Conservation (phyloP, 78 protist genomes). For the Protostelium mycophagum region DNA sequence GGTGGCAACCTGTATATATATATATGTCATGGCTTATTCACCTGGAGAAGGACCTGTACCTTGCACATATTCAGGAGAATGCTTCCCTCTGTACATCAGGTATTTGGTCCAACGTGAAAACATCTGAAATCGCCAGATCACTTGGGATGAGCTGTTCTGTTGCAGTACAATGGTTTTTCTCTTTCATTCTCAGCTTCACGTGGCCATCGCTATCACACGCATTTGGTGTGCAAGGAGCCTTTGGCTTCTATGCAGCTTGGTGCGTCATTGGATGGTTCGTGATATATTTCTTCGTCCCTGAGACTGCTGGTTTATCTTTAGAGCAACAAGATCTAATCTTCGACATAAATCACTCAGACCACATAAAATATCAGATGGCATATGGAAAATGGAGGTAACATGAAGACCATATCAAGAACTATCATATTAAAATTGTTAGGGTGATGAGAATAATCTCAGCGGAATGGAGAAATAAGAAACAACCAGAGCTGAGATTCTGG, state of each 20-base stretch:
- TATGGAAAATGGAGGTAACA: background rate
- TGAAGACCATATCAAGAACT: too few species aligned
- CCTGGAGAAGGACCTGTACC: background rate
- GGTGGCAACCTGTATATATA: background rate
- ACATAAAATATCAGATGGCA: background rate
- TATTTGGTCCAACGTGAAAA: background rate
- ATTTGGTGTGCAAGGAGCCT: background rate
- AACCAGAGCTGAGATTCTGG: too few species aligned
- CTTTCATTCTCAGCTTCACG: background rate
- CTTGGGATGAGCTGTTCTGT: background rate
- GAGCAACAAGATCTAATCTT: background rate
- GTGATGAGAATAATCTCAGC: too few species aligned
- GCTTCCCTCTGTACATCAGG: background rate
- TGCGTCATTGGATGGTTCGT: background rate
- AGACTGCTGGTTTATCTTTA: background rate
- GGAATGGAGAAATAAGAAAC: too few species aligned
- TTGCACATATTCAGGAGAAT: background rate
- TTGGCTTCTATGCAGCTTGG: background rate
- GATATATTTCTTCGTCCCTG: background rate
- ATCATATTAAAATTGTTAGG: too few species aligned
- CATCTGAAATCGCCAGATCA: background rate
- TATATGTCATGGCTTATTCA: background rate
- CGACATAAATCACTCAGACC: background rate
- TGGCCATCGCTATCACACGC: background rate
- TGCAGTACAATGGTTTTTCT: background rate